Base-by-base conservation (phyloP, 2,329 filamentous ascomycete genomes). In the Colletotrichum acutatum region DNA sequence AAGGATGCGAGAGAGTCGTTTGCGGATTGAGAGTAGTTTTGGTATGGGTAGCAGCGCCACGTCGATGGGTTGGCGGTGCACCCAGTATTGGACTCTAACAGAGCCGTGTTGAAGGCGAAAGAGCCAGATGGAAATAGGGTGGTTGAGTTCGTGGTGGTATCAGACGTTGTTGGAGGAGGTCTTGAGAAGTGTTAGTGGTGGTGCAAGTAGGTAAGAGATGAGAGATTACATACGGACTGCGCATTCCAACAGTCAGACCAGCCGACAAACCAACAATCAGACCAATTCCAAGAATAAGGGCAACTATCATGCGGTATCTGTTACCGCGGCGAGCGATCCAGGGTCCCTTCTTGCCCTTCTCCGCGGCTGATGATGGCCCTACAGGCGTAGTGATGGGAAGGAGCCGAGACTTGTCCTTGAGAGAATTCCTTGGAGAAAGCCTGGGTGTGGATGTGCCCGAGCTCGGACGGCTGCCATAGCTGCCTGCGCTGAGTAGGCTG, bases 41-140 rank as follows among this genome's bases (percentile, higher is more conserved):
- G 82, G 77, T 87, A 89, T 1, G 91, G 90, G 73, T 87, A 89
- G 83, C 92, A 94, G 67, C 84, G 84, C 90, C 91, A 94, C 1
- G 90, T 90, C 5, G 84, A 81, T 0, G 87, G 75, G 75, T 89
- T 87, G 16, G 88, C 85, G 0, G 90, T 91, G 80, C 92, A 94
- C 61, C 84, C 84, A 7, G 89, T 87, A 19, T 82, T 81, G 2
- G 87, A 81, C 5, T 83, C 87, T 62, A 86, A 83, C 52, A 94
- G 87, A 71, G 87, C 88, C 26, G 90, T 90, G 7, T 87, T 83
- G 76, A 94, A 84, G 49, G 88, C 84, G 79, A 90, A 93, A n/a
- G 88, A 86, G 6, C 92, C 92, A 1, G 87, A 82, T 1, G 92
- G 92, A 76, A 93, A 93, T 24, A 64, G 12, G 2, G 78, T 68